Conservation (phyloP, 768 basidiomycete species). For the Galerina marginata region DNA sequence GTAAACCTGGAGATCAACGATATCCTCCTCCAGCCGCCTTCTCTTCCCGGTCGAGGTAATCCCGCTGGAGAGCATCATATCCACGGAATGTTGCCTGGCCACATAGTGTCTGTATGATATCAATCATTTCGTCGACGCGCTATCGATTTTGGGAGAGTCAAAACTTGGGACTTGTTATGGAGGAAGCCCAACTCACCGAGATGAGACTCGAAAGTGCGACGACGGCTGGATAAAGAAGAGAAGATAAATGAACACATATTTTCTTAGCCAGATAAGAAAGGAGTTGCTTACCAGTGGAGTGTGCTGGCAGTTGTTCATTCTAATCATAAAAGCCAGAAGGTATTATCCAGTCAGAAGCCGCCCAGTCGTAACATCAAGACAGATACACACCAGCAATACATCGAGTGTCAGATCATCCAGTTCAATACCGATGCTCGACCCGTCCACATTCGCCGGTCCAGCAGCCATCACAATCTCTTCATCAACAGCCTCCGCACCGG, state of each 20-base stretch:
- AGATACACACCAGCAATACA: constrained; percentile 39
- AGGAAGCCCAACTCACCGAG: constrained; percentile 30
- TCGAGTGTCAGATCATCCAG: constrained; percentile 45
- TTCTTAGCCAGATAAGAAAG: background rate
- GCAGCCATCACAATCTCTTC: constrained; percentile 21
- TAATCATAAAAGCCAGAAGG: constrained; percentile 13
- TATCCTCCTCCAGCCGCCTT: constrained; percentile 35
- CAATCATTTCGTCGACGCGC: constrained; percentile 47
- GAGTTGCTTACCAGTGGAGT: constrained; percentile 41
- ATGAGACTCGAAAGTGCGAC: constrained; percentile 47
- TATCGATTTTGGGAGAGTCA: constrained; percentile 14
- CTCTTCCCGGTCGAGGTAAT: constrained; percentile 44
- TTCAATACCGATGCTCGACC: constrained; percentile 46
- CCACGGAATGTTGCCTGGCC: constrained; percentile 47
- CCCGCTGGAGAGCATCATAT: constrained; percentile 40
- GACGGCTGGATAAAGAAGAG: constrained; percentile 33
- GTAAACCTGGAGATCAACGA: background rate
- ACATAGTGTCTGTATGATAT: constrained; percentile 44
- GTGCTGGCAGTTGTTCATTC: constrained; percentile 49
- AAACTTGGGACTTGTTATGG: background rate
- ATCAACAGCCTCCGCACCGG: constrained; percentile 1
- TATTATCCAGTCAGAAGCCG: too few species aligned
- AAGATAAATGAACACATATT: background rate
- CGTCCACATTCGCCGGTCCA: constrained; percentile 42
- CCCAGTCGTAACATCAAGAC: background rate